Percentiles rank a stretch among this genome's conserved stretches.
Evolutionary conservation across 2,329 filamentous ascomycete genomes (phyloP).

Genomic region (Alternaria sp.): DNA sequence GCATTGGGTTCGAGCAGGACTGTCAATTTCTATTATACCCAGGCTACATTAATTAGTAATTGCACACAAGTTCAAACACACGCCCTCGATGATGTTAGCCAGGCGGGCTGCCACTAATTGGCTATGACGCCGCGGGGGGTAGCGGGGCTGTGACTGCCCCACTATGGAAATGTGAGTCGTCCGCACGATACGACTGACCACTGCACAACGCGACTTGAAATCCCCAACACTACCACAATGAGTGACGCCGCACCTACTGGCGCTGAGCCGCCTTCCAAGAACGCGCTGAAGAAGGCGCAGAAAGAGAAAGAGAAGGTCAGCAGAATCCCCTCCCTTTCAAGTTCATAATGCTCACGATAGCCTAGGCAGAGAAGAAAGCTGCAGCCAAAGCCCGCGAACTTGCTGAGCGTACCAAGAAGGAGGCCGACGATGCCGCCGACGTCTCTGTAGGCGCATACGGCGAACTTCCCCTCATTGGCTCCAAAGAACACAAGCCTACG

Average conservation of each 20-base stretch:
- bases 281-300: slow-evolving; percentile 53
- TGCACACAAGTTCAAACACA: not conserved
- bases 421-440: slow-evolving; percentile 71
- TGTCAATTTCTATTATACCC: slow-evolving; percentile 16
- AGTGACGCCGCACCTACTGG: slow-evolving; percentile 40
- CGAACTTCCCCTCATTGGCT: slow-evolving; percentile 66
- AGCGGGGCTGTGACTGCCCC: slow-evolving; percentile 31
- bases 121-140: slow-evolving; percentile 27
- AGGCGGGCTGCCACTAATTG: not conserved
- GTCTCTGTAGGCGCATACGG: slow-evolving; percentile 83
- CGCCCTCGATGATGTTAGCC: not conserved
- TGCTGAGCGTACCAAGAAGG: slow-evolving; percentile 59
- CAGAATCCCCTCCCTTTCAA: not conserved
- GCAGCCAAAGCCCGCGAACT: slow-evolving; percentile 60
- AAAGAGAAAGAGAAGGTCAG: slow-evolving; percentile 53
- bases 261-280: slow-evolving; percentile 49
- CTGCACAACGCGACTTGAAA: slow-evolving; percentile 8
- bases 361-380: slow-evolving; percentile 52
- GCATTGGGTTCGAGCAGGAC: slow-evolving; percentile 5
- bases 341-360: slow-evolving; percentile 17
- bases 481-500: slow-evolving; percentile 60
- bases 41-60: slow-evolving; percentile 9
- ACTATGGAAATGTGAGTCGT: slow-evolving; percentile 17
- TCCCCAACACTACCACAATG: slow-evolving; percentile 30
- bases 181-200: not conserved